Evolutionary conservation across 1,284 basidiomycete species (phyloP).

Genomic region (Tilletia indica): DNA sequence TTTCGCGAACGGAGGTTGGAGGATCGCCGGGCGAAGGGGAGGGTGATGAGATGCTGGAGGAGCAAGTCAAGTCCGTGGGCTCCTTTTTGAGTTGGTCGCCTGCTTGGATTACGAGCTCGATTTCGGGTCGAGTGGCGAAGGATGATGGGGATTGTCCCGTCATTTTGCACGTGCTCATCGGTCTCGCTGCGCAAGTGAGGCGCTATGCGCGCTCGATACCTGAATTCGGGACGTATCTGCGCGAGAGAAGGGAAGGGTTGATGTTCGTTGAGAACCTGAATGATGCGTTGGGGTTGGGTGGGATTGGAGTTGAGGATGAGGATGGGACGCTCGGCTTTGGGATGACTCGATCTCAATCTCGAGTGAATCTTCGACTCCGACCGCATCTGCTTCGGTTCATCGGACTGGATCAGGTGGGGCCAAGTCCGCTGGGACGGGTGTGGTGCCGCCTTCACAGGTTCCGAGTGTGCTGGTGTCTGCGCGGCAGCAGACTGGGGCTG

Average conservation of each 20-base stretch:
- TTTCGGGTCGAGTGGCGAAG: not conserved
- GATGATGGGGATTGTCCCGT: conserved; percentile 19
- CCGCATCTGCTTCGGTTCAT: not conserved
- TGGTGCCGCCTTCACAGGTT: conserved; percentile 7
- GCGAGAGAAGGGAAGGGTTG: conserved; percentile 82
- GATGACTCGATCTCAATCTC: not conserved
- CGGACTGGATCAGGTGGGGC: not conserved
- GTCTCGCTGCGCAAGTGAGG: conserved; percentile 63
- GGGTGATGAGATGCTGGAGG: not conserved
- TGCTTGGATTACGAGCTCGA: not conserved
- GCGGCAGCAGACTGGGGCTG: conserved; percentile 4
- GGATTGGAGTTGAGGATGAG: conserved; percentile 58
- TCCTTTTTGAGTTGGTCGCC: conserved; percentile 11
- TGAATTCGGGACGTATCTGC: conserved; percentile 78
- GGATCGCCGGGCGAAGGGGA: not conserved
- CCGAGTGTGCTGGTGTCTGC: not conserved
- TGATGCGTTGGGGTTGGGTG: conserved; percentile 68
- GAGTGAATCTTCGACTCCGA: conserved; percentile 5
- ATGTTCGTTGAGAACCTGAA: conserved; percentile 88
- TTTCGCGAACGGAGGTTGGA: not conserved
- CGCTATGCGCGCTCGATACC: conserved; percentile 70
- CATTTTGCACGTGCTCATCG: conserved; percentile 33
- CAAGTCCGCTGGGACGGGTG: conserved; percentile 10
- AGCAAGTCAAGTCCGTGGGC: conserved; percentile 5
- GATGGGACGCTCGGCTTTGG: conserved; percentile 44